phyloP scores from a whole-genome alignment of 257 asterid species.

The Solanum stenotomum region DNA sequence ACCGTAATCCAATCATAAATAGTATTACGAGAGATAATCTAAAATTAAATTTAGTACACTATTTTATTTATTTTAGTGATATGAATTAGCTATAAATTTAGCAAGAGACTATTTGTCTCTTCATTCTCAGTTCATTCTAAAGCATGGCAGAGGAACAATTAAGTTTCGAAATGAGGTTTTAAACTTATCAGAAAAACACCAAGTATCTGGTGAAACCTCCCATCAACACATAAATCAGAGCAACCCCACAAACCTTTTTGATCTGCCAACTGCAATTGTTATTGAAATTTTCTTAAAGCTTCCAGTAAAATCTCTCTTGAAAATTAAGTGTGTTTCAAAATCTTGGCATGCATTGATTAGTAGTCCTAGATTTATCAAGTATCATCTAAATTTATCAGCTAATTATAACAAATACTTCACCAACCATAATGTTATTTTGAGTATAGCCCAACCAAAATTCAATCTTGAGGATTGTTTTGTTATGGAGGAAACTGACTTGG shows the following conservation, averaged over 20 bases:
- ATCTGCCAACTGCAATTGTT: not conserved
- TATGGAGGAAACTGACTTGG: not conserved
- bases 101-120: not conserved
- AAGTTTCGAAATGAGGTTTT: not conserved
- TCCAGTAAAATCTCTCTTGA: not conserved
- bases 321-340: not conserved
- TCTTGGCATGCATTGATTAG: not conserved
- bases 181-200: not conserved
- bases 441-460: not conserved
- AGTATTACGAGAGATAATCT: not conserved
- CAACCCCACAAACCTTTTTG: not conserved
- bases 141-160: not conserved
- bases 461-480: not conserved
- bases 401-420: not conserved
- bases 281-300: not conserved
- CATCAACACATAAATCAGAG: not conserved
- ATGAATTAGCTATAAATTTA: not conserved
- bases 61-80: not conserved
- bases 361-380: not conserved
- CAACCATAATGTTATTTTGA: not conserved
- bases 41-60: not conserved
- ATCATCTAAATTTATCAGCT: not conserved
- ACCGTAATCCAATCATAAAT: not conserved
- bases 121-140: not conserved
- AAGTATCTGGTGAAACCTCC: not conserved